phyloP scores from a whole-genome alignment of 1,284 basidiomycete species.

The Amylostereum chailletii region DNA sequence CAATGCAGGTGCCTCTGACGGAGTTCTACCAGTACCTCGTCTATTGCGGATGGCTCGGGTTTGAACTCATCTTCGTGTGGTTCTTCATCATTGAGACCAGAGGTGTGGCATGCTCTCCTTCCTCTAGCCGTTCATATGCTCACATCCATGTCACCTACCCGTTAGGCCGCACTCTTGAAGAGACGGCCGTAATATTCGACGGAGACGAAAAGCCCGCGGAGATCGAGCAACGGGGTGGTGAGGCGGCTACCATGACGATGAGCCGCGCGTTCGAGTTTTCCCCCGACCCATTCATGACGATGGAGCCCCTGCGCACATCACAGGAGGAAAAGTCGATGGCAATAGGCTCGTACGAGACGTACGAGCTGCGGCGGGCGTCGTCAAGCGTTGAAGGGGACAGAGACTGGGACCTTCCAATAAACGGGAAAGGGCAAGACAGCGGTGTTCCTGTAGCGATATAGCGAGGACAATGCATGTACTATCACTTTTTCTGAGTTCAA shows the following conservation, averaged over 20 bases:
- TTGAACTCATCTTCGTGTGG: slow-evolving; percentile 51
- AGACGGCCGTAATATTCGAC: slow-evolving; percentile 58
- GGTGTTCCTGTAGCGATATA: too few species aligned
- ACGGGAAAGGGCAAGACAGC: too few species aligned
- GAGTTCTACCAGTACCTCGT: slow-evolving; percentile 35
- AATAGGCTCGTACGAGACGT: neutral
- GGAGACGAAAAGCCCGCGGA: slow-evolving; percentile 39
- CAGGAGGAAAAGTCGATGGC: neutral
- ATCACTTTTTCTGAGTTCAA: too few species aligned
- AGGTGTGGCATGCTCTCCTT: slow-evolving; percentile 24
- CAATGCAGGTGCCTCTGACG: neutral
- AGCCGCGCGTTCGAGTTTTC: neutral
- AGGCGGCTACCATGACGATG: slow-evolving; percentile 38
- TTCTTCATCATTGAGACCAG: slow-evolving; percentile 53
- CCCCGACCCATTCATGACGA: too few species aligned
- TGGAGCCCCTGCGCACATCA: too few species aligned
- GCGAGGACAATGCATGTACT: too few species aligned
- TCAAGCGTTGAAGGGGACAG: neutral
- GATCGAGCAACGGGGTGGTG: slow-evolving; percentile 37
- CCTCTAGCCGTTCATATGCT: neutral
- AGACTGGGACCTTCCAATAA: too few species aligned
- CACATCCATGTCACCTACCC: neutral
- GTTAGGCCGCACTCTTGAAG: slow-evolving; percentile 53
- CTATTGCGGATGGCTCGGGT: slow-evolving; percentile 51
- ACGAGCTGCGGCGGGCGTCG: slow-evolving; percentile 4